phyloP scores from a whole-genome alignment of 202 grass and related monocot genomes.

The Elaeis oleifera region DNA sequence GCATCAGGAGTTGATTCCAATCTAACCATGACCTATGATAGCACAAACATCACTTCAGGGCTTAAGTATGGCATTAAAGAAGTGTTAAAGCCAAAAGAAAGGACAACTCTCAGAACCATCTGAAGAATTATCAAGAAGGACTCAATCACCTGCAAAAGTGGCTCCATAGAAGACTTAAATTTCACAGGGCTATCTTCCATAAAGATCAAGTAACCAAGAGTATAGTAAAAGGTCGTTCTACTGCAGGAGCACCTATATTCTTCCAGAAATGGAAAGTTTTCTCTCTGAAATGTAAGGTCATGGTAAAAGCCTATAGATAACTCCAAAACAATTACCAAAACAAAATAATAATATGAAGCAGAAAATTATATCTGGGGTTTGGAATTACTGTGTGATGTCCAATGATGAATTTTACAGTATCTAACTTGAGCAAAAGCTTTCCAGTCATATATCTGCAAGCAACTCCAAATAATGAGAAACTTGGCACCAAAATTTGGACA shows the following conservation, averaged over 20 bases:
- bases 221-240: slow-evolving; percentile 99
- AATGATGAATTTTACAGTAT: slow-evolving; percentile 93
- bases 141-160: slow-evolving; percentile 69
- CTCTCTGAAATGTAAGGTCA: slow-evolving; percentile 42
- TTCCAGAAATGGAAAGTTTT: slow-evolving; percentile 81
- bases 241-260: slow-evolving; percentile 83
- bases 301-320: slow-evolving; percentile 20
- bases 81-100: slow-evolving; percentile 11
- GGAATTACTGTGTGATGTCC: slow-evolving; percentile 76
- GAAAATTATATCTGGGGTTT: slow-evolving; percentile 16
- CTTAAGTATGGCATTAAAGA: not conserved
- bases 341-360: slow-evolving; percentile 6
- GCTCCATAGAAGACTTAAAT: slow-evolving; percentile 93
- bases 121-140: not conserved
- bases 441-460: slow-evolving; percentile 91
- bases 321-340: not conserved
- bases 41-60: slow-evolving; percentile 10
- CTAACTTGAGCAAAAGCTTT: slow-evolving; percentile 93
- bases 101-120: slow-evolving; percentile 4
- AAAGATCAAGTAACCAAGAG: slow-evolving; percentile 87
- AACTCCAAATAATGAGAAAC: slow-evolving; percentile 27
- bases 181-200: slow-evolving; percentile 95
- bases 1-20: slow-evolving; percentile 73
- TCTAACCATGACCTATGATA: slow-evolving; percentile 55
- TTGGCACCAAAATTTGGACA: slow-evolving; percentile 21